Evolutionary conservation across 1,284 basidiomycete genomes (phyloP).

Genomic region (Boletus smithii): DNA sequence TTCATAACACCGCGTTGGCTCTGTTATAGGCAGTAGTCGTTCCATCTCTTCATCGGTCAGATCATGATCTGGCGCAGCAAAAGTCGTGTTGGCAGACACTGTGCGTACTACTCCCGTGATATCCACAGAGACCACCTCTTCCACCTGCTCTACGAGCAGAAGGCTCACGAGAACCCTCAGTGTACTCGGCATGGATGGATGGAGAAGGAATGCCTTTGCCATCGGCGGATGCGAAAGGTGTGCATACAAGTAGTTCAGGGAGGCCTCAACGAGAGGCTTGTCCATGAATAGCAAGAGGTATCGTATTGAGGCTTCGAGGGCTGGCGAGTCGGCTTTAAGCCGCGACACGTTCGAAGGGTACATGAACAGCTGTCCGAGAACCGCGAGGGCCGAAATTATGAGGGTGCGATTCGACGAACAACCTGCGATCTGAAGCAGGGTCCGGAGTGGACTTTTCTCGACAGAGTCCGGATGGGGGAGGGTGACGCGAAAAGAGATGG

Average conservation of each 20-base stretch:
- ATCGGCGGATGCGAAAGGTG: constrained; percentile 72
- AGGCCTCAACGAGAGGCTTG: constrained; percentile 62
- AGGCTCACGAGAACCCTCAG: constrained; percentile 65
- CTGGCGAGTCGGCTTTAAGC: constrained; percentile 51
- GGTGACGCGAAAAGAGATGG: constrained; percentile 43
- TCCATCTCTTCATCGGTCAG: constrained; percentile 67
- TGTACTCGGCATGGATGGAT: constrained; percentile 62
- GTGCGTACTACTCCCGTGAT: constrained; percentile 56
- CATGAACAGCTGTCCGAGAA: constrained; percentile 58
- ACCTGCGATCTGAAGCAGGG: constrained; percentile 52
- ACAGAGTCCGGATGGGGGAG: constrained; percentile 36
- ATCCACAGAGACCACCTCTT: constrained; percentile 60
- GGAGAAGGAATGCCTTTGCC: constrained; percentile 72
- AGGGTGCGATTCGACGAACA: constrained; percentile 66
- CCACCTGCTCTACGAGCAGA: constrained; percentile 64
- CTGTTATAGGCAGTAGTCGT: constrained; percentile 50
- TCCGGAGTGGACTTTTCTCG: constrained; percentile 44
- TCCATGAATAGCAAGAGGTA: constrained; percentile 75
- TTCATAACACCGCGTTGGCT: constrained; percentile 74
- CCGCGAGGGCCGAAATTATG: constrained; percentile 60
- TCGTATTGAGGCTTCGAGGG: constrained; percentile 58
- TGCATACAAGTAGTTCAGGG: constrained; percentile 71
- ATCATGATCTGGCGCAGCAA: constrained; percentile 52
- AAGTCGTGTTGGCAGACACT: constrained; percentile 45
- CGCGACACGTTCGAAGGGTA: constrained; percentile 57